Percentiles rank a stretch among this genome's conserved stretches.
Conservation (phyloP, 179 eudicot genomes). For the Camellia oleifera region DNA sequence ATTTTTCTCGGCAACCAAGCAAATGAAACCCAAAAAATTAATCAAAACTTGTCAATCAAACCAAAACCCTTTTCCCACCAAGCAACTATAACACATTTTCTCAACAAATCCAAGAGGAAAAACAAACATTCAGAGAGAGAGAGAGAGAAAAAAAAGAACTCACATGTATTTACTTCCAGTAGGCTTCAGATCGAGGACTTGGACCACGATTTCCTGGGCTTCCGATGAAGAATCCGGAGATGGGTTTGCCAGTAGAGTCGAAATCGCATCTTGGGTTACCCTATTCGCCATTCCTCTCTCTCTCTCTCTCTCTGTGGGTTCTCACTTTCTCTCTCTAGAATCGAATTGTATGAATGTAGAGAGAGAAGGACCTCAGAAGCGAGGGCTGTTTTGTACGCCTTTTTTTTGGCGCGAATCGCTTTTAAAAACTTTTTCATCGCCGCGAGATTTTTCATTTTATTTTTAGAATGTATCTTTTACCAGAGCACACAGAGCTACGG, state of each 20-base stretch:
- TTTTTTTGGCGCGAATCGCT: slow-evolving; percentile 11
- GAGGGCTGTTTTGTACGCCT: neutral
- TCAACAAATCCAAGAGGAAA: neutral
- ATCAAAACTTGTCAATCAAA: neutral
- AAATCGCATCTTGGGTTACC: slow-evolving; percentile 62
- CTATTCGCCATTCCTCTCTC: slow-evolving; percentile 42
- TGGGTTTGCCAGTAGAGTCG: slow-evolving; percentile 62
- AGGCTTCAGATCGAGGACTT: slow-evolving; percentile 70
- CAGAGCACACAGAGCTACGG: neutral
- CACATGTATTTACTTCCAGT: slow-evolving; percentile 62
- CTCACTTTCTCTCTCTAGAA: neutral
- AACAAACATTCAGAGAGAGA: neutral
- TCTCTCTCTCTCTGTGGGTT: slow-evolving; percentile 1
- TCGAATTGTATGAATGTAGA: neutral
- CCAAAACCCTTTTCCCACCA: neutral
- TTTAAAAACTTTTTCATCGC: neutral
- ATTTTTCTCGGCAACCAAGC: neutral
- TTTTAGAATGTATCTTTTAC: neutral
- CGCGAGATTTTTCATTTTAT: neutral
- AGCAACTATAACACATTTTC: neutral
- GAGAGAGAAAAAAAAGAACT: slow-evolving; percentile 5
- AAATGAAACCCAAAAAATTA: neutral
- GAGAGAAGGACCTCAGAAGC: neutral
- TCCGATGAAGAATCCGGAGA: slow-evolving; percentile 59
- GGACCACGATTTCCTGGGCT: slow-evolving; percentile 60